Percentiles rank a stretch among this genome's conserved stretches.
These are phyloP conservation scores for Mycena venus DNA, from an alignment of 768 basidiomycete genomes.

Conservation along the genomic window DNA sequence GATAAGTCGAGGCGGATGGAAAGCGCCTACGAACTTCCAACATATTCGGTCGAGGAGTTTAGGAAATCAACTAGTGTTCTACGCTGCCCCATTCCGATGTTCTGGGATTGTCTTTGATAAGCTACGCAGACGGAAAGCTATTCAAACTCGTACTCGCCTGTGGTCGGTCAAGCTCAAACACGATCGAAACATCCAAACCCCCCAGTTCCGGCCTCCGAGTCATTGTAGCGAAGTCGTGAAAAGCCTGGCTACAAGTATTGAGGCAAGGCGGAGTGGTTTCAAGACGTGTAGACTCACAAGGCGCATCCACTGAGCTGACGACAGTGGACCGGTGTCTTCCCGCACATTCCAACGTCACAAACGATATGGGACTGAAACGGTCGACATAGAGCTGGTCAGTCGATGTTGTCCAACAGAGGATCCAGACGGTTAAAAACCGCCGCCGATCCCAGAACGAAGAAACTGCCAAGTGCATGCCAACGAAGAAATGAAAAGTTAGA, in stretches of 20 bases:
- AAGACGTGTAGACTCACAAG: constrained; percentile 14
- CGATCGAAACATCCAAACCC: constrained; percentile 39
- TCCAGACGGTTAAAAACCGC: constrained; percentile 23
- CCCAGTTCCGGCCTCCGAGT: constrained; percentile 34
- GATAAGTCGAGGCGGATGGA: background rate
- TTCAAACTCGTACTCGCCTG: constrained; percentile 12
- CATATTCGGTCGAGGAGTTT: background rate
- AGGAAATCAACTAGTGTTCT: background rate
- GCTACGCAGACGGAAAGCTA: background rate
- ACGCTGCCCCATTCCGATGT: constrained; percentile 1
- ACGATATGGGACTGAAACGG: background rate
- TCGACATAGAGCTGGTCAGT: constrained; percentile 15
- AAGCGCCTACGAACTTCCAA: constrained; percentile 21
- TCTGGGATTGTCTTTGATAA: background rate
- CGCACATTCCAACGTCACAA: background rate
- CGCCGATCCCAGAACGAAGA: background rate
- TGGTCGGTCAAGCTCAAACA: constrained; percentile 33
- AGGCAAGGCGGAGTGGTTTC: background rate
- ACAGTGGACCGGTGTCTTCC: constrained; percentile 19
- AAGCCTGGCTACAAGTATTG: constrained; percentile 13
- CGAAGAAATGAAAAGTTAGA: background rate
- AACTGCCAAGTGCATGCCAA: background rate
- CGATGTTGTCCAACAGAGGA: constrained; percentile 10
- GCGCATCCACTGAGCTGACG: constrained; percentile 34
- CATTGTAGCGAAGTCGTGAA: constrained; percentile 38